Conservation (phyloP, 2,329 filamentous ascomycete species). For the Penicillium sp. region DNA sequence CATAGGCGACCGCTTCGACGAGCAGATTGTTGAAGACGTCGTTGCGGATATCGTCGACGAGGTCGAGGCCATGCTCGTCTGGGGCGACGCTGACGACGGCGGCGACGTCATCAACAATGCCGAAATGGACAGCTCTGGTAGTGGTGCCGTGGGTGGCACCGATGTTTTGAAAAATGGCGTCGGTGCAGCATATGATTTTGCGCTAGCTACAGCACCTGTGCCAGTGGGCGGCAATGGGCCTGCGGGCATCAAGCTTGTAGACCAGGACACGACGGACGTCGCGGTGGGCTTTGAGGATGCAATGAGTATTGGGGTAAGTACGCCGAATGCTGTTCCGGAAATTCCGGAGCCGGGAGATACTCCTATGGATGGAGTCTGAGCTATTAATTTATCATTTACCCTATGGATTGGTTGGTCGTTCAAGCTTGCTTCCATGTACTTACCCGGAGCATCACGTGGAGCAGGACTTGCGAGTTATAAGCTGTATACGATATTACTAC, state of each 20-base stretch:
- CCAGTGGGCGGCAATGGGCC: conserved; percentile 7
- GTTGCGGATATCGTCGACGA: conserved; percentile 94
- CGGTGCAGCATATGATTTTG: conserved; percentile 35
- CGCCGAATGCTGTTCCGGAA: conserved; percentile 24
- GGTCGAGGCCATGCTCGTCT: conserved; percentile 76
- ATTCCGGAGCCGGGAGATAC: conserved; percentile 21
- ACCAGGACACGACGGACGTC: conserved; percentile 23
- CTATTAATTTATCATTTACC: not conserved
- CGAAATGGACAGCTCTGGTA: conserved; percentile 31
- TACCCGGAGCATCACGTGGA: not conserved
- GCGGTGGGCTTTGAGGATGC: conserved; percentile 27
- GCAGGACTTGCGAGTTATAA: not conserved
- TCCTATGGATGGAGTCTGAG: conserved; percentile 26
- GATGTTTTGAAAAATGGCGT: conserved; percentile 40
- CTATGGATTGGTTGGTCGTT: not conserved
- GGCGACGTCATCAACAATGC: conserved; percentile 38
- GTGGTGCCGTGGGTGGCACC: conserved; percentile 35
- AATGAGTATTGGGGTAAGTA: conserved; percentile 30
- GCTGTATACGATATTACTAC: not conserved
- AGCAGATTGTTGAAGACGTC: conserved; percentile 94
- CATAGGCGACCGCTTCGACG: conserved; percentile 79
- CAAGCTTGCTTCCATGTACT: not conserved
- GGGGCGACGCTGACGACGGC: conserved; percentile 43
- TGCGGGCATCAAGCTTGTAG: conserved; percentile 24
- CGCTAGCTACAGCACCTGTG: conserved; percentile 18